phyloP scores from a whole-genome alignment of 805 yeast genomes.

The Kodamaea nitidulidarum region DNA sequence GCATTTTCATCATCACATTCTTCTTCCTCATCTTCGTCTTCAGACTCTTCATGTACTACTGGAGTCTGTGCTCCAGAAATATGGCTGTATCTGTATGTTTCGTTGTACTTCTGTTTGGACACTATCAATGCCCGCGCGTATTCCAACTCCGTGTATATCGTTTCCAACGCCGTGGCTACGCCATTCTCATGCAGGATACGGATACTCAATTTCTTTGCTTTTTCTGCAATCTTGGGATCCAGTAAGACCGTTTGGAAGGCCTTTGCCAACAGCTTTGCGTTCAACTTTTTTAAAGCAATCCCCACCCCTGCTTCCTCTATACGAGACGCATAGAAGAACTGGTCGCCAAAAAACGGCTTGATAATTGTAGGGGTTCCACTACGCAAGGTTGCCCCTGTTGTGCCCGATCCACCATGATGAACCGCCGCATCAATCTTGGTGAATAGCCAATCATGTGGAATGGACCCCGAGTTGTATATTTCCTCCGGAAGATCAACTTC shows the following conservation, averaged over 20 bases:
- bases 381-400: slow-evolving; percentile 87
- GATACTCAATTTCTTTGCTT: slow-evolving; percentile 60
- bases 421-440: slow-evolving; percentile 89
- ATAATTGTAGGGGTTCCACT: slow-evolving; percentile 87
- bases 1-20: background rate
- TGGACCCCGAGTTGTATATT: slow-evolving; percentile 63
- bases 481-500: slow-evolving; percentile 58
- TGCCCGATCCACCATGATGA: slow-evolving; percentile 96
- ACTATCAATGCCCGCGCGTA: slow-evolving; percentile 62
- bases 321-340: slow-evolving; percentile 83
- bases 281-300: slow-evolving; percentile 62
- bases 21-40: slow-evolving; percentile 13
- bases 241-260: slow-evolving; percentile 70
- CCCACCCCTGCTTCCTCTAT: slow-evolving; percentile 91
- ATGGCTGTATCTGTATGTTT: slow-evolving; percentile 16
- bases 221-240: slow-evolving; percentile 60
- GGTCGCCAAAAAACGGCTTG: slow-evolving; percentile 96
- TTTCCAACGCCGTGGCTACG: slow-evolving; percentile 67
- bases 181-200: slow-evolving; percentile 74
- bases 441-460: slow-evolving; percentile 95
- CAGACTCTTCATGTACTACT: slow-evolving; percentile 16
- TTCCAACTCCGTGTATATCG: slow-evolving; percentile 74
- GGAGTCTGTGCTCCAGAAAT: slow-evolving; percentile 28
- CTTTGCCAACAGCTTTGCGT: slow-evolving; percentile 54
- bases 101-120: slow-evolving; percentile 40